Percentiles rank a stretch among this genome's conserved stretches.
Evolutionary conservation across 257 asterid genomes (phyloP).

Genomic region (Solanum pennellii): DNA sequence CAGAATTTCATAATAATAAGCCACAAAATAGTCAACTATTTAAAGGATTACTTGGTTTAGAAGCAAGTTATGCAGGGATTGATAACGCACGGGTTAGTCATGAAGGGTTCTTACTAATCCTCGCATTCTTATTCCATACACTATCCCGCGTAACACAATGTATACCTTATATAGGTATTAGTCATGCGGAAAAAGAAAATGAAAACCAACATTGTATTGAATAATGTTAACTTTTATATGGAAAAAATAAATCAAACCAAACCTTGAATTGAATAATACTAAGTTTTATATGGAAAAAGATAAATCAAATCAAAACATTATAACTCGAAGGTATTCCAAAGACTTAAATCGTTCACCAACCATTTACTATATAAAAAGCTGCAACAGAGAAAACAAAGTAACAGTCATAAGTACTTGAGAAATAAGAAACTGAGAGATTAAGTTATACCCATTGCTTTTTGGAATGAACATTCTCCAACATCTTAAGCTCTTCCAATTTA

Average conservation of each 20-base stretch:
- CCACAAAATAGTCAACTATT: background rate
- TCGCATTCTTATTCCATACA: background rate
- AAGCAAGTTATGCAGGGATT: background rate
- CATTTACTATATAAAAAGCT: background rate
- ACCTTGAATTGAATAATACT: background rate
- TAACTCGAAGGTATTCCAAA: background rate
- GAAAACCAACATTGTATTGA: background rate
- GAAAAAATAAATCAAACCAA: background rate
- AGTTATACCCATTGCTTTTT: constrained; percentile 56
- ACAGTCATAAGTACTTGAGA: background rate
- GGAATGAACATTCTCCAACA: constrained; percentile 61
- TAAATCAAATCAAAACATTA: background rate
- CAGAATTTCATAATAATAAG: background rate
- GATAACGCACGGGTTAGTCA: no score
- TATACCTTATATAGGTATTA: background rate
- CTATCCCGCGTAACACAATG: background rate
- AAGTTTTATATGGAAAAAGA: no score
- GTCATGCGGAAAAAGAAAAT: background rate
- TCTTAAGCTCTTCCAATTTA: constrained; percentile 49
- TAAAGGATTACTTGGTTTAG: background rate
- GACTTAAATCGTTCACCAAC: background rate
- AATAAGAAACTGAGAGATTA: background rate
- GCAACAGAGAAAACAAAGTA: background rate
- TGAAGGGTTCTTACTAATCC: background rate
- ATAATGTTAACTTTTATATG: background rate